Evolutionary conservation across 225 moss, liverwort and hornwort genomes (phyloP), one percentile per base, ranked within the genome.

Genomic region (Physcomitrellopsis africana): DNA sequence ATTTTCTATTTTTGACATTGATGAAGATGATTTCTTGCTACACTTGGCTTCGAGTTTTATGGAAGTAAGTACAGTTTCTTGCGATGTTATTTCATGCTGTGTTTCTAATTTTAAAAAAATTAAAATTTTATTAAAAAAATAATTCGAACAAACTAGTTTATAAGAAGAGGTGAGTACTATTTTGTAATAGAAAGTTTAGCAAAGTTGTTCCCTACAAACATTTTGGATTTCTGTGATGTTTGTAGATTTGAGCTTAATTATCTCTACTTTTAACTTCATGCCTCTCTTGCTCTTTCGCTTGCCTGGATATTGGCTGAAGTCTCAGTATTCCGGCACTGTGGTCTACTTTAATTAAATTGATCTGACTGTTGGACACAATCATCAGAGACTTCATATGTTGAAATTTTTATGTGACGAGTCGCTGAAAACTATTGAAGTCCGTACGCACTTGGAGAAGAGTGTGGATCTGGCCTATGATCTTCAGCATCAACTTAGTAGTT

Each of bases 371-470:
- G 51, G 58, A 44, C 22, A 18, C n/a, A 46, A 72, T 60, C 69
- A 74, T 72, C 91, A 99, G 95, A 95, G 92, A 78, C 81, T 99
- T 55, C 70, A 76, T 19, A 74, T 99, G 53, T 79, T 99, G 81
- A 95, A 86, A 68, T 91, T 89, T 71, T 73, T 99, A 53, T 95
- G 95, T 65, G 88, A 95, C 69, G 91, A 93, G 86, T 90, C 88
- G 3, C 83, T 99, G 82, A 87, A 91, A 69, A 93, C 92, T 56
- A 80, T 75, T 42, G 86, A 93, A 81, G 60, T 99, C 67, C 92
- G 85, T 60, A 70, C 81, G 12, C 89, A 92, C 75, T 77, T 99
- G 81, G 93, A 99, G 76, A 90, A 92, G 83, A 87, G 79, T 73
- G 55, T 86, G 80, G 89, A 93, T 51, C 46, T 77, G 60, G 85